Evolutionary conservation across 768 basidiomycete genomes (phyloP), one percentile per base, ranked within the genome.

Genomic region (Mrakia frigida): DNA sequence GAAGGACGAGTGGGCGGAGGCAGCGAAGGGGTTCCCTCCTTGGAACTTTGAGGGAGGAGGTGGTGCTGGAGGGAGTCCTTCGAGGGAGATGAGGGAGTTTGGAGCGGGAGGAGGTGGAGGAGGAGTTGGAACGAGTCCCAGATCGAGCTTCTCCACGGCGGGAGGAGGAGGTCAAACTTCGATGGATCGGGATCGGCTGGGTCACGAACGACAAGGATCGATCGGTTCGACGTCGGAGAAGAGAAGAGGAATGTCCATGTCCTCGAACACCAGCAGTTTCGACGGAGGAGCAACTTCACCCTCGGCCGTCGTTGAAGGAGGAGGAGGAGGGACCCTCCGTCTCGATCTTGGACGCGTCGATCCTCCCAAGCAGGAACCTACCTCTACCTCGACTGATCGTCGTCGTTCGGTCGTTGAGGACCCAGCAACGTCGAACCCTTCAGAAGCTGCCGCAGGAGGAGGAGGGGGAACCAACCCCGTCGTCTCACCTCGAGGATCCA

Each of bases 1-100:
- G 75, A 35, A 63, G 31, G 46, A 52, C 25, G 75, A 65, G 1
- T 76, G 75, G 75, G 70, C 60, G 10, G 75, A 76, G 39, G 75
- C 75, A 1, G 46, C 70, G 11, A 60, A 50, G 28, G 75, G 75
- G 1, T 37, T 61, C 18, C 75, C 75, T 4, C 21, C n/a, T 16
- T 76, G 75, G 75, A 33, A 52, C 28, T 65, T 76, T 23, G 53
- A 50, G 33, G 35, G 59, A 31, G 37, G n/a, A n/a, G 41, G 43
- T 2, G 61, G 43, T 35, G 43, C 6, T 5, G 46, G 46, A 18
- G 46, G 46, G 46, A 65, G 73, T 35, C 65, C 73, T 0, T 3
- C 61, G 31, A 53, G 50, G 35, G 53, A 72, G 53, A 65, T 61
- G 43, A 35, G 50, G 35, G 53, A 52, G 31, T 28, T 13, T 52